Evolutionary conservation across 768 basidiomycete genomes (phyloP), one percentile per base, ranked within the genome.

Genomic region (Termitomyces titanicus): DNA sequence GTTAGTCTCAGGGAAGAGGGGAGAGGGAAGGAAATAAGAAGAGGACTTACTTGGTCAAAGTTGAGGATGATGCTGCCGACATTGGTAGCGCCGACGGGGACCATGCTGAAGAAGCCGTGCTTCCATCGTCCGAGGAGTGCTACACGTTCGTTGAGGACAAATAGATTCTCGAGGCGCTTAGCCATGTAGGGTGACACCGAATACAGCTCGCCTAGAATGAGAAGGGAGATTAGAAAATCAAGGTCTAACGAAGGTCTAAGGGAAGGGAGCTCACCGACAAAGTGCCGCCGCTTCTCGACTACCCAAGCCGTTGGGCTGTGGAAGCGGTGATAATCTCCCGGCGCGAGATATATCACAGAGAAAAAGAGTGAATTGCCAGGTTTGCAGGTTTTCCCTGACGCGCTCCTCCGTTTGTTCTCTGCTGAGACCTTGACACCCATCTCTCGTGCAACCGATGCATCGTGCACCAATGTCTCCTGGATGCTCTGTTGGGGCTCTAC

Each of bases 241-340:
- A n/a, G 15, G 24, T 18, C 47, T n/a, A 40, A 18, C 25, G 35
- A 40, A 47, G 49, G 44, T 18, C n/a, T 25, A 27, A 45, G 3
- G n/a, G 73, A 27, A 38, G 24, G 37, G 17, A 12, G 15, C 83
- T 33, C 47, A 81, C 94, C 96, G 29, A 94, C 85, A 64, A 99
- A 98, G 69, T 99, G 97, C 38, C 97, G 73, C 57, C 97, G 75
- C 66, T 90, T 89, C 76, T 99, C 95, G 17, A 98, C 96, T 5
- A 99, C 94, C 97, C 97, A 98, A 7, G 91, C 85, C 0, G 94
- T 86, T 1, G 97, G 96, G 48, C 86, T 89, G 70, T 99, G 97
- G 81, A 97, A 99, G 15, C 96, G 84, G 66, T 99, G 96, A 70
- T 98, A 98, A 67, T 99, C 97, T 1, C 97, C 96, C 1, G 97